Base-by-base conservation (phyloP, 352 stramenopile genomes). In the Globisporangium camurandrum region DNA sequence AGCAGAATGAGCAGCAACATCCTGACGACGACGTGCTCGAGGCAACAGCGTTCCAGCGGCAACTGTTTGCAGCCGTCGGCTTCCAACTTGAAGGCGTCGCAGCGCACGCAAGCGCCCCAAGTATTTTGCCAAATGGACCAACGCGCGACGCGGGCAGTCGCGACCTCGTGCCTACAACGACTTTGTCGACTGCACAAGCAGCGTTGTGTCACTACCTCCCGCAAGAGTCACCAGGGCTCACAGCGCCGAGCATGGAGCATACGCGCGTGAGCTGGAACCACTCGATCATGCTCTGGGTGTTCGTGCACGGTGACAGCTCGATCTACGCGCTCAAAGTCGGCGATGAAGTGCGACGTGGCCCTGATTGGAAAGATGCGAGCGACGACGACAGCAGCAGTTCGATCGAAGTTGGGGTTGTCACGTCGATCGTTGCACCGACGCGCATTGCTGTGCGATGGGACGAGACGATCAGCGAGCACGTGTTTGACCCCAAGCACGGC, bases 211-310 rank as follows among this genome's bases (percentile, higher is more conserved):
- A 67, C 41, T 77, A 76, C 24, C 61, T 89, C 24, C 61, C 66
- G 17, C 50, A 66, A 27, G 54, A 66, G 26, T 72, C 59, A 0
- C 65, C 62, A 27, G 73, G 69, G n/a, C 57, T 79, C 8, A 81
- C 59, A 9, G 45, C 71, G 1, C 57, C 72, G 10, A 64, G 61
- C 31, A 28, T 58, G 40, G 54, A 65, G 22, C 59, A 22, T 38
- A 66, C 53, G 33, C 46, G 62, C 16, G 49, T 89, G 14, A 52
- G 53, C 23, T 89, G 78, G 72, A 85, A 89, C 39, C 75, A 92
- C 55, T 77, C 80, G 2, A 84, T 92, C 22, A 77, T 85, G 73
- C 58, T 89, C 1, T 92, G 80, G 80, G 40, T 89, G 26, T 87
- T 78, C 33, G 67, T 79, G 8, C 54, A 73, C 20, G 62, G 61